phyloP scores from a whole-genome alignment of 148 eudicot species.

The Drosera capensis region DNA sequence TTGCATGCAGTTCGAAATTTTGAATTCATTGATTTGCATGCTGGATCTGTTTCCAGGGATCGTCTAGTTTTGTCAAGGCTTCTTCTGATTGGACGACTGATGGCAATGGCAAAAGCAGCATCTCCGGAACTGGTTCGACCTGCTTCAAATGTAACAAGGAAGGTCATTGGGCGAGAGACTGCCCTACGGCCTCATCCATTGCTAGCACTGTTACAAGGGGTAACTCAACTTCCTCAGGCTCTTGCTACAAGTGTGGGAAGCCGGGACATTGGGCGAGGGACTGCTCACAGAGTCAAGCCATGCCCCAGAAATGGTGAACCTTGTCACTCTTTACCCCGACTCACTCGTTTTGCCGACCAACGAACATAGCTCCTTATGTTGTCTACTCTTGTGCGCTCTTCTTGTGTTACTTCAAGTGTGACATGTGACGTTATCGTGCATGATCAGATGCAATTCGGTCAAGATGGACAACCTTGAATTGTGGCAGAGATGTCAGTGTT shows the following conservation, averaged over 20 bases:
- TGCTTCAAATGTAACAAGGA: conserved; percentile 30
- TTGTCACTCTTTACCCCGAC: not conserved
- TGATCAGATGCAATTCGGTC: not conserved
- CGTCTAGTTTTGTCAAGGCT: conserved; percentile 12
- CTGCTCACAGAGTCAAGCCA: conserved; percentile 14
- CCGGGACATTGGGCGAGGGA: conserved; percentile 24
- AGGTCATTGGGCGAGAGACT: conserved; percentile 38
- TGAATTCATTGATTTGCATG: not conserved
- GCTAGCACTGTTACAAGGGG: not conserved
- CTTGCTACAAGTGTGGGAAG: conserved; percentile 19
- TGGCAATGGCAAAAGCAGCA: conserved; percentile 9
- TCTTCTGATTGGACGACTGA: conserved; percentile 9
- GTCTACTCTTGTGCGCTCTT: not conserved
- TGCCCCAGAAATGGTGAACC: not conserved
- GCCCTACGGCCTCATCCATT: conserved; percentile 10
- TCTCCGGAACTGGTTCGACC: conserved; percentile 9
- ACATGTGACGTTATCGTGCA: not conserved
- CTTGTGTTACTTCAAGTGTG: no score
- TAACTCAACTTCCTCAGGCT: conserved; percentile 6
- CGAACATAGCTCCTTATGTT: not conserved
- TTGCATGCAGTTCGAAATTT: no score
- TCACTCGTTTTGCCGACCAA: not conserved
- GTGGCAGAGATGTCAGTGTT: no score
- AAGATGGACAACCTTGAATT: not conserved
- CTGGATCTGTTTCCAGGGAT: conserved; percentile 12